Conservation (phyloP, 495 filamentous ascomycete species). For the Penicillium maclennaniae region DNA sequence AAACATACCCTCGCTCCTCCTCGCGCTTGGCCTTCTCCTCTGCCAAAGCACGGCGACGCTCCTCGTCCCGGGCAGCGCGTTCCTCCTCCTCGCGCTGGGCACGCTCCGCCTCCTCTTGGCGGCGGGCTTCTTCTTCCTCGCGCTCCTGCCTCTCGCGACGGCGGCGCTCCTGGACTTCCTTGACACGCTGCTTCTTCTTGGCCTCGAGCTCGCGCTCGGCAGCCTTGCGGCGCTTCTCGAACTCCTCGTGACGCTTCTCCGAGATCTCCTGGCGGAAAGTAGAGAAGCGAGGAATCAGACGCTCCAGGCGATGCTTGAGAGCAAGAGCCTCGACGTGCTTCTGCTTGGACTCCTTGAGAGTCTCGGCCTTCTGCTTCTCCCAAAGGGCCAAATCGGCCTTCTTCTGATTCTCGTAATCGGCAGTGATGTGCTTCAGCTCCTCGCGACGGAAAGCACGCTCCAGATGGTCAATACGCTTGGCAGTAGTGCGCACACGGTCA, state of each 20-base stretch:
- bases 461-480: conserved; percentile 94
- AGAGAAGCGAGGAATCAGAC: conserved; percentile 78
- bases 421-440: conserved; percentile 83
- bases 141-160: conserved; percentile 71
- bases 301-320: conserved; percentile 83
- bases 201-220: conserved; percentile 86
- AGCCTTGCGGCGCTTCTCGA: conserved; percentile 84
- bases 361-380: conserved; percentile 70
- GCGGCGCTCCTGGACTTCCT: conserved; percentile 73
- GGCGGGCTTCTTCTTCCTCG: conserved; percentile 72
- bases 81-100: conserved; percentile 77
- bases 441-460: conserved; percentile 95
- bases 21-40: conserved; percentile 79
- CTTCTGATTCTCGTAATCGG: conserved; percentile 83
- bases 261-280: conserved; percentile 73
- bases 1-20: conserved; percentile 69
- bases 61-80: conserved; percentile 68
- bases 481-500: conserved; percentile 84
- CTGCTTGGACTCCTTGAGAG: conserved; percentile 69
- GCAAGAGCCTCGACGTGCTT: conserved; percentile 90
- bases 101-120: conserved; percentile 81
- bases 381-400: conserved; percentile 76
- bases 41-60: conserved; percentile 54
- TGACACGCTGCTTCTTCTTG: conserved; percentile 79
- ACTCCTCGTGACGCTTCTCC: conserved; percentile 86